These are phyloP conservation scores for Coemansia sp. DNA, from an alignment of 192 early-diverging fungal species.

Conservation along the genomic window DNA sequence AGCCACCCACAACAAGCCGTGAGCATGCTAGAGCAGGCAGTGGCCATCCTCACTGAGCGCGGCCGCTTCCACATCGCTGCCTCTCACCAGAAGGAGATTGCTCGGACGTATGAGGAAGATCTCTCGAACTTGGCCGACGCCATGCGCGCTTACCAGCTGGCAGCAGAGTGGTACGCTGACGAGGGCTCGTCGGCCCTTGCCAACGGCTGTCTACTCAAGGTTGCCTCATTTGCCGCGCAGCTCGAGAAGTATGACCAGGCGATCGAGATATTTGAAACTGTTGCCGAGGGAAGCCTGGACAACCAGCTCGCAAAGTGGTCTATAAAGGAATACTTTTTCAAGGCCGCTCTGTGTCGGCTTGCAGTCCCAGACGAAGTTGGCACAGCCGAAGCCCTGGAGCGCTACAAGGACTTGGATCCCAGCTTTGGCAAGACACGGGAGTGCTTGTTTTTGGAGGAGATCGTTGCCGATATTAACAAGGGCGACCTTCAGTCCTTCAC, in stretches of 20 bases:
- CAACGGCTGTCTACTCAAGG: slow-evolving; percentile 90
- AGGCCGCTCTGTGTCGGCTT: slow-evolving; percentile 91
- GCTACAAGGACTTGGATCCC: slow-evolving; percentile 88
- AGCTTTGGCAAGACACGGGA: slow-evolving; percentile 86
- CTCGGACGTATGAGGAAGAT: slow-evolving; percentile 87
- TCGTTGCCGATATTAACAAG: slow-evolving; percentile 75
- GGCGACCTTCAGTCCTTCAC: slow-evolving; percentile 86
- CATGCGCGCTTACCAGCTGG: slow-evolving; percentile 85
- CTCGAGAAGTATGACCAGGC: slow-evolving; percentile 89
- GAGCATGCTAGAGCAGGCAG: slow-evolving; percentile 71
- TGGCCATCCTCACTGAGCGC: slow-evolving; percentile 78
- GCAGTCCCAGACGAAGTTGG: slow-evolving; percentile 80
- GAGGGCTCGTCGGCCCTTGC: slow-evolving; percentile 92
- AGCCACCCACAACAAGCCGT: slow-evolving; percentile 79
- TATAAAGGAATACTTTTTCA: slow-evolving; percentile 95
- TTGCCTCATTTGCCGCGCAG: slow-evolving; percentile 87
- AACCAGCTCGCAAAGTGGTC: slow-evolving; percentile 95
- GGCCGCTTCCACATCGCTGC: slow-evolving; percentile 91
- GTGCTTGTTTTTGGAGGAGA: slow-evolving; percentile 72
- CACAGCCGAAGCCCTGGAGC: slow-evolving; percentile 73
- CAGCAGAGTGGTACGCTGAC: slow-evolving; percentile 91
- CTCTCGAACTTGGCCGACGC: slow-evolving; percentile 77
- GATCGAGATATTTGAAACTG: slow-evolving; percentile 86
- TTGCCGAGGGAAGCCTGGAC: slow-evolving; percentile 82
- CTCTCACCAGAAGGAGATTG: slow-evolving; percentile 93